A percentile compares a stretch with the other conserved stretches of the same genome.
These are phyloP conservation scores for Plantago ovata DNA, from an alignment of 257 asterid genomes.

Conservation along the genomic window DNA sequence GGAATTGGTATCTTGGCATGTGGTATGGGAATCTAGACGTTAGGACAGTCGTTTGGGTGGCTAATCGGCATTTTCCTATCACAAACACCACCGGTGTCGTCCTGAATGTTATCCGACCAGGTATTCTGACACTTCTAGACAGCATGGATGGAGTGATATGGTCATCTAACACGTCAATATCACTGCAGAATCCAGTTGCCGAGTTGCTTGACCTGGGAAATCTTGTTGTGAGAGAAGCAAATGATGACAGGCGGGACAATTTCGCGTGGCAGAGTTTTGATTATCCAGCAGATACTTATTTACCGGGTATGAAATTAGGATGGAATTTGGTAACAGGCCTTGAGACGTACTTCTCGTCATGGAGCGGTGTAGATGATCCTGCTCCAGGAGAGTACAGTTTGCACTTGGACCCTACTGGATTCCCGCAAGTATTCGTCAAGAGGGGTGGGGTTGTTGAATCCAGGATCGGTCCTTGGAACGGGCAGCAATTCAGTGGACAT, in stretches of 20 bases:
- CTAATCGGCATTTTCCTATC: not conserved
- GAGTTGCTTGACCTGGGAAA: constrained; percentile 46
- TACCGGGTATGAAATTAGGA: constrained; percentile 45
- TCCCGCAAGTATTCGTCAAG: constrained; percentile 21
- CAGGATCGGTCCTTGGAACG: constrained; percentile 45
- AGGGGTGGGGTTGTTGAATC: not conserved
- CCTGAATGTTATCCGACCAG: not conserved
- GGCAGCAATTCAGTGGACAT: constrained; percentile 31
- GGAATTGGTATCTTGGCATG: not conserved
- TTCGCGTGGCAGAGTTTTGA: constrained; percentile 51
- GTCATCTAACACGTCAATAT: constrained; percentile 2
- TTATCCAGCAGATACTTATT: constrained; percentile 34
- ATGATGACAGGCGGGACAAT: constrained; percentile 25
- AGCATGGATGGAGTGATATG: not conserved
- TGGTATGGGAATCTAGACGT: not conserved
- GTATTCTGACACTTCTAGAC: not conserved
- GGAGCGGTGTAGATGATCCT: constrained; percentile 41
- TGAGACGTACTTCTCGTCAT: constrained; percentile 33
- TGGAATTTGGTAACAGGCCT: constrained; percentile 26
- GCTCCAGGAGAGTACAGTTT: constrained; percentile 27
- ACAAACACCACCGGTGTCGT: not conserved
- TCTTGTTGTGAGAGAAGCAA: constrained; percentile 35
- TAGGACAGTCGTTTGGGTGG: constrained; percentile 1
- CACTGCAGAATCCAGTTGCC: constrained; percentile 18
- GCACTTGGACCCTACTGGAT: constrained; percentile 29